phyloP scores from a whole-genome alignment of 73 alveolate species.

The Paramecium biaurelia region DNA sequence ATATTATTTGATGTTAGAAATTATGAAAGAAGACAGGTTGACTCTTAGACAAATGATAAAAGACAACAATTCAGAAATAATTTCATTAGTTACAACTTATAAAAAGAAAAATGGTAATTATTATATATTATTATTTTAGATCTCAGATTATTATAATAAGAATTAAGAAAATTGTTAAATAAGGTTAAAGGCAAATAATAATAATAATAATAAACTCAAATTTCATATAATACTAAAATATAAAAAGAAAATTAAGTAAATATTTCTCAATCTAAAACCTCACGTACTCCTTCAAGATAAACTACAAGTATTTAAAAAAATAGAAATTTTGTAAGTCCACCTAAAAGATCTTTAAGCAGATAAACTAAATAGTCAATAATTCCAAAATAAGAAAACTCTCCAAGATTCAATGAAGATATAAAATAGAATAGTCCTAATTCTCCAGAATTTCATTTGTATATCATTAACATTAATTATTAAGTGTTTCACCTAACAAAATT shows the following conservation, averaged over 20 bases:
- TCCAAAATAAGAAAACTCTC: conserved; percentile 14
- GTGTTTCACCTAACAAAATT: conserved; percentile 21
- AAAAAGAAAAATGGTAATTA: conserved; percentile 40
- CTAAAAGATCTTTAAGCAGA: conserved; percentile 38
- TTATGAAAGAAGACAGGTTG: conserved; percentile 44
- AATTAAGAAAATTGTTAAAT: conserved; percentile 6
- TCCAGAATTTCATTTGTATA: conserved; percentile 1
- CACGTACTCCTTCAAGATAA: background rate
- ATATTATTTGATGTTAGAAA: background rate
- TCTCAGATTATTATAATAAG: background rate
- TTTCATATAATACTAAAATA: background rate
- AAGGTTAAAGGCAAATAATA: background rate
- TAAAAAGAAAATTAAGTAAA: background rate
- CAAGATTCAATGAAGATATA: conserved; percentile 43
- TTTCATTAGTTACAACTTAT: conserved; percentile 41
- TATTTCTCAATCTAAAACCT: background rate
- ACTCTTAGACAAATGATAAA: background rate
- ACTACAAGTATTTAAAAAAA: background rate
- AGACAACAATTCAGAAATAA: conserved; percentile 30
- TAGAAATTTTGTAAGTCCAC: conserved; percentile 29
- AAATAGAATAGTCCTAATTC: background rate
- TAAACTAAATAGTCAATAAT: conserved; percentile 15
- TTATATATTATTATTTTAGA: background rate
- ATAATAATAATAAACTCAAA: background rate
- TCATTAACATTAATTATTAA: background rate